Evolutionary conservation across 2,329 filamentous ascomycete species (phyloP).

Genomic region (Tolypocladium tropicale): DNA sequence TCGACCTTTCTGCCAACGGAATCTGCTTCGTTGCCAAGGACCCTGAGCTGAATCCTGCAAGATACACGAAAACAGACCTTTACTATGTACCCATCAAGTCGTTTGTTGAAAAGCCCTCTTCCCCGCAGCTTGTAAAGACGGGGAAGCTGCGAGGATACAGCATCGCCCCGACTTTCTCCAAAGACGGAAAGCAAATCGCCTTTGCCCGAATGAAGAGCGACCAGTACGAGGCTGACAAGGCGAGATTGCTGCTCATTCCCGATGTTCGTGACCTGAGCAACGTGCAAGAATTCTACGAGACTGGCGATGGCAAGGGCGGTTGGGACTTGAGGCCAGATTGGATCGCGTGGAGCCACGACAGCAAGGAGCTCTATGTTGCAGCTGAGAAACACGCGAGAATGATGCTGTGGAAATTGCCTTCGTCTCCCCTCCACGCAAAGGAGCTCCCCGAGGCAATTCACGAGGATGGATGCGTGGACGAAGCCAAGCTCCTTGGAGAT

Average conservation of each 20-base stretch:
- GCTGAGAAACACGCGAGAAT: constrained; percentile 59
- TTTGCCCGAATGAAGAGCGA: constrained; percentile 70
- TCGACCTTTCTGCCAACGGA: constrained; percentile 58
- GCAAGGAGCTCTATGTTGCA: constrained; percentile 57
- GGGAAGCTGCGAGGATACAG: constrained; percentile 54
- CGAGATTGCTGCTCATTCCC: constrained; percentile 54
- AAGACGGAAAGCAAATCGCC: constrained; percentile 57
- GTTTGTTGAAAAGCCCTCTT: constrained; percentile 44
- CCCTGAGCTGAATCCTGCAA: constrained; percentile 57
- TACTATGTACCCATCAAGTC: constrained; percentile 59
- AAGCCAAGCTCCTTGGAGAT: constrained; percentile 41
- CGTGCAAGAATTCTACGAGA: constrained; percentile 52
- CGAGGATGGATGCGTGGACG: constrained; percentile 41
- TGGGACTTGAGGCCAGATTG: constrained; percentile 51
- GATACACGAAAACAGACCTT: constrained; percentile 73
- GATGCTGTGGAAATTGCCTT: constrained; percentile 52
- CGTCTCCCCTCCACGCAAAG: constrained; percentile 37
- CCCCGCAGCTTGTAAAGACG: constrained; percentile 41
- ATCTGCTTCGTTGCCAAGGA: constrained; percentile 70
- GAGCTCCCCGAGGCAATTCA: constrained; percentile 39
- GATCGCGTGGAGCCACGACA: constrained; percentile 47
- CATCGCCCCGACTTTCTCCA: constrained; percentile 60
- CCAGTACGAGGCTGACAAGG: constrained; percentile 69
- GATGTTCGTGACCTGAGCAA: constrained; percentile 47
- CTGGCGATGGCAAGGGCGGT: constrained; percentile 49